Base-by-base conservation (phyloP, 495 filamentous ascomycete species). In the Penicillium diatomitis region DNA sequence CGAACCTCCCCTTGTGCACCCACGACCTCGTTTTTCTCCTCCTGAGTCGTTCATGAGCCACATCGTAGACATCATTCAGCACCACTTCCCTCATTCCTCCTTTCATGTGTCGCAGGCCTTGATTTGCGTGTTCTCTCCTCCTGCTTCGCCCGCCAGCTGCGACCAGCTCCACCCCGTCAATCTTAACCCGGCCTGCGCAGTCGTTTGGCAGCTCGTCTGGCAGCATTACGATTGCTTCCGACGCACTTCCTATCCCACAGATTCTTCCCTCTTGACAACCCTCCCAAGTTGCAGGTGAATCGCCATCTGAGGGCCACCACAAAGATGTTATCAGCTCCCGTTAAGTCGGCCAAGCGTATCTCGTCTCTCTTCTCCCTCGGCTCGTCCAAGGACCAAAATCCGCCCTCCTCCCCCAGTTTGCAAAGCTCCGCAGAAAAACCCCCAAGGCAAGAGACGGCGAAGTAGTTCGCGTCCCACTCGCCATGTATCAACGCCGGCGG, bases 271-370 rank as follows among this genome's bases (percentile, higher is more conserved):
- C 48, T 53, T 32, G 20, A 20, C 20, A 20, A 38, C 37, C 46
- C 28, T 30, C 41, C 7, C 40, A 29, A 32, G 44, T 39, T 42
- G 43, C 29, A 20, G 35, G 42, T 40, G 32, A 32, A 20, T 42
- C 46, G 32, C 38, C 20, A 49, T 36, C 6, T 35, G 42, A 54
- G 50, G 5, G 10, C 8, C 50, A 49, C 45, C 39, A 37, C 32
- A 38, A 69, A 51, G 46, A 74, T 74, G 70, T 60, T 73, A 57
- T 73, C 70, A 30, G 70, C 67, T 66, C 71, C 70, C 43, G 67
- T 68, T 52, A 75, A 72, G 55, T 70, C 70, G 53, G 70, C 71
- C 50, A 71, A 72, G 64, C 71, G 71, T 52, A 73, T 75, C 44
- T 73, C 70, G 8, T 75, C 71, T 36, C 65, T 75, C 32, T 72